These are phyloP conservation scores for Moringa oleifera DNA, from an alignment of 345 rosid species.

Conservation along the genomic window DNA sequence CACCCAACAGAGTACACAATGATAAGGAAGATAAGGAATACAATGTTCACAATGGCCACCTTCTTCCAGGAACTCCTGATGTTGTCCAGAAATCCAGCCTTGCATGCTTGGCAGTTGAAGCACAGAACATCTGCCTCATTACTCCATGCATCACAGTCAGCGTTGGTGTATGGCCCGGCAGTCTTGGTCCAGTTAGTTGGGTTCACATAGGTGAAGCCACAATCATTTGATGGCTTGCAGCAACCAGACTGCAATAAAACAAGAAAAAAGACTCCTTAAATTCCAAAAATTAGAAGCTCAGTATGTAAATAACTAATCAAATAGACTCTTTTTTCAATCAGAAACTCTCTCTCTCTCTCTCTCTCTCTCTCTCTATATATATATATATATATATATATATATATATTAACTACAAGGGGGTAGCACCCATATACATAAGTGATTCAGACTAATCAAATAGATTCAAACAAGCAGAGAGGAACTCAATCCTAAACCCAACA, in stretches of 20 bases:
- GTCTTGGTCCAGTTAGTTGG: conserved; percentile 60
- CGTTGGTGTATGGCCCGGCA: conserved; percentile 20
- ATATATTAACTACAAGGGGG: no score
- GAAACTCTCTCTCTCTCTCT: no score
- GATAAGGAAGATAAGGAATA: conserved; percentile 70
- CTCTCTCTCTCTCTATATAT: no score
- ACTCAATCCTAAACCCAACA: neutral
- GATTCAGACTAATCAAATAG: neutral
- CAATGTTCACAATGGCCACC: conserved; percentile 55
- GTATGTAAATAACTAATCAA: no score
- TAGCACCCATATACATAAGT: no score
- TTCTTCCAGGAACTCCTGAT: conserved; percentile 69
- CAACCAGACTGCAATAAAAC: conserved; percentile 64
- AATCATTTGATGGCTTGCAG: conserved; percentile 82
- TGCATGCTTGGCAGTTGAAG: conserved; percentile 78
- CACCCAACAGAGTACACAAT: conserved; percentile 68
- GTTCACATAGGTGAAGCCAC: conserved; percentile 46
- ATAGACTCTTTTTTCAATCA: no score
- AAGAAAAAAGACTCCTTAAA: conserved; percentile 3
- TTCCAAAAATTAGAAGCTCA: neutral
- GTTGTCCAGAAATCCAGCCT: conserved; percentile 79
- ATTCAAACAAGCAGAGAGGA: neutral
- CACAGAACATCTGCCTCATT: conserved; percentile 37
- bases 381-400: no score
- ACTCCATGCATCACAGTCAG: conserved; percentile 59